phyloP scores from a whole-genome alignment of 2,329 filamentous ascomycete genomes.

The Plectosphaerella sp. region DNA sequence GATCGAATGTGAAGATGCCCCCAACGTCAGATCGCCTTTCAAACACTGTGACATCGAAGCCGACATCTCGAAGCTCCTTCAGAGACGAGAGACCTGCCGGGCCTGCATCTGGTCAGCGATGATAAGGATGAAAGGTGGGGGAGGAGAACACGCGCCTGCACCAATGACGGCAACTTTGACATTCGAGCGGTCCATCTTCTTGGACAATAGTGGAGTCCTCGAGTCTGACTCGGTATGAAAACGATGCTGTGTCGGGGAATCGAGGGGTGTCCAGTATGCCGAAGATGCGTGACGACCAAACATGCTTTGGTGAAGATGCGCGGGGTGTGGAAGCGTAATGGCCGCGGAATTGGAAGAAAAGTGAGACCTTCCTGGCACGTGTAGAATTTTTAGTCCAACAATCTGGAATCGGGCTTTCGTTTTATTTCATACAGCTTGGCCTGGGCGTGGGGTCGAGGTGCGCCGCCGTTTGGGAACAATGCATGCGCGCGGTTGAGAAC shows the following conservation, averaged over 20 bases:
- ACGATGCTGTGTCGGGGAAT: neutral
- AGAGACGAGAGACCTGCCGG: constrained; percentile 16
- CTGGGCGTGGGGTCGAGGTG: no score
- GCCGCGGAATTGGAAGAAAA: no score
- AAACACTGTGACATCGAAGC: constrained; percentile 16
- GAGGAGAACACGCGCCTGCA: constrained; percentile 7
- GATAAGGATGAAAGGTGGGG: no score
- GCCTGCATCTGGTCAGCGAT: constrained; percentile 6
- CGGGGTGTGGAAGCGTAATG: no score
- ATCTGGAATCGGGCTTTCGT: no score
- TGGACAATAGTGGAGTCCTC: neutral
- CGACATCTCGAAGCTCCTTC: constrained; percentile 17
- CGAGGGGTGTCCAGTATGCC: neutral
- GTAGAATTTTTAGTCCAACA: no score
- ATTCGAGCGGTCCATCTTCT: neutral
- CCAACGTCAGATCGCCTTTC: constrained; percentile 16
- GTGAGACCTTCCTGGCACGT: no score
- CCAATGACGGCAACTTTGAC: constrained; percentile 14
- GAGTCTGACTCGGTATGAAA: neutral
- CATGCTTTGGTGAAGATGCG: neutral
- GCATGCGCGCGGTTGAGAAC: no score
- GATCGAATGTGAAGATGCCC: constrained; percentile 16
- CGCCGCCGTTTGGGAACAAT: no score
- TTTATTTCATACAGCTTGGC: no score
- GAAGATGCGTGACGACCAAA: neutral